A percentile compares a stretch with the other conserved stretches of the same genome.
These are phyloP conservation scores for Beauveria sp. DNA, from an alignment of 2,329 filamentous ascomycete species.

Conservation along the genomic window DNA sequence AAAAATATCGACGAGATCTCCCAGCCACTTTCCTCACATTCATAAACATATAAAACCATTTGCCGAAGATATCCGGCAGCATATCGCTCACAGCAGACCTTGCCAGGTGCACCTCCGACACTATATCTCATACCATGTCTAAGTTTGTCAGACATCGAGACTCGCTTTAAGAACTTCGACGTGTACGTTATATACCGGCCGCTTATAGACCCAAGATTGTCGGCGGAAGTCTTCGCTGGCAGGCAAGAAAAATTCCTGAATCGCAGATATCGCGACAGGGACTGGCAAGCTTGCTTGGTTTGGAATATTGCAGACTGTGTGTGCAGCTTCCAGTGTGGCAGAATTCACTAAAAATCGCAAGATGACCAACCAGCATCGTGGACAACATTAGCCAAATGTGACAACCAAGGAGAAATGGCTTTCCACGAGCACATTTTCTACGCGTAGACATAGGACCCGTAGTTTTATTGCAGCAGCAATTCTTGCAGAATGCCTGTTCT, in stretches of 20 bases:
- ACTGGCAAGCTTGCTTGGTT: slow-evolving; percentile 61
- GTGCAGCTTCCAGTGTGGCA: slow-evolving; percentile 17
- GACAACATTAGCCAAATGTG: slow-evolving; percentile 47
- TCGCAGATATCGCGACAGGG: slow-evolving; percentile 60
- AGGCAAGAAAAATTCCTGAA: slow-evolving; percentile 34
- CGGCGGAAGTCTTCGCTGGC: slow-evolving; percentile 48
- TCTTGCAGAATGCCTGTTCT: too few relatives aligned
- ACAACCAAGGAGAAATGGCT: slow-evolving; percentile 54
- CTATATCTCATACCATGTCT: slow-evolving; percentile 12
- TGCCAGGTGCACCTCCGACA: neutral
- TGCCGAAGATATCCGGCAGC: neutral
- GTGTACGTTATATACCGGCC: slow-evolving; percentile 63
- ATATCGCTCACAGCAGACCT: neutral
- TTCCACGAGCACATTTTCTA: slow-evolving; percentile 58
- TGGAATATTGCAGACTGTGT: slow-evolving; percentile 70
- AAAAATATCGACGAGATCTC: neutral
- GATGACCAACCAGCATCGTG: slow-evolving; percentile 57
- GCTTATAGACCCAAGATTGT: slow-evolving; percentile 53
- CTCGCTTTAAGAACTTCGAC: slow-evolving; percentile 58
- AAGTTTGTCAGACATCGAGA: slow-evolving; percentile 44
- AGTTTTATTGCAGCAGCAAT: slow-evolving; percentile 8
- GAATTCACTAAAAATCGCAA: slow-evolving; percentile 21
- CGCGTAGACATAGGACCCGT: slow-evolving; percentile 50
- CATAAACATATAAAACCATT: neutral
- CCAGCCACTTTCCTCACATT: neutral